These are phyloP conservation scores for Cyclotella sp. DNA, from an alignment of 108 stramenopile genomes.

Conservation along the genomic window DNA sequence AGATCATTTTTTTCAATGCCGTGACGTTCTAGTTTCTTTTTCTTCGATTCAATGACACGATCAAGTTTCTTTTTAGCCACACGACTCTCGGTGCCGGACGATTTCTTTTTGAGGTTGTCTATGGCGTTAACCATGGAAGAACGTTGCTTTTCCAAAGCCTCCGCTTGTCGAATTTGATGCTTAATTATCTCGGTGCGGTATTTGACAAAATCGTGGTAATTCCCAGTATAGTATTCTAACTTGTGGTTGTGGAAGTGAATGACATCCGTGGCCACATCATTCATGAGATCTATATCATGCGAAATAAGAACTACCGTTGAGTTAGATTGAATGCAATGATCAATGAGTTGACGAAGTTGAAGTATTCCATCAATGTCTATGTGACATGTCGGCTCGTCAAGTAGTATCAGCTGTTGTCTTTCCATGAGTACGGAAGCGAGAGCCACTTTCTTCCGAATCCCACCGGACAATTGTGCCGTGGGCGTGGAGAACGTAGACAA, in stretches of 20 bases:
- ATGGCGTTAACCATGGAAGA: conserved; percentile 60
- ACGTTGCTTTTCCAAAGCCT: conserved; percentile 71
- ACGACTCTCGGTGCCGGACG: conserved; percentile 43
- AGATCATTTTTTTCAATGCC: conserved; percentile 67
- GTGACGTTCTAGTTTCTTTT: conserved; percentile 78
- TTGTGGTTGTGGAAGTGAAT: conserved; percentile 82
- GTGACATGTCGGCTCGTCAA: conserved; percentile 86
- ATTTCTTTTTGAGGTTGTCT: conserved; percentile 76
- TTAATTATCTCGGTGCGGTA: conserved; percentile 64
- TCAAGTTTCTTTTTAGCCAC: conserved; percentile 60
- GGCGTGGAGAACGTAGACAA: conserved; percentile 35
- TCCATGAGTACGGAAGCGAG: conserved; percentile 63
- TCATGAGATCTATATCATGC: conserved; percentile 94
- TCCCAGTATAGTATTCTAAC: conserved; percentile 90
- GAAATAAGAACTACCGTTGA: conserved; percentile 91
- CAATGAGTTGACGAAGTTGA: conserved; percentile 74
- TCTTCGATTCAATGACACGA: conserved; percentile 53
- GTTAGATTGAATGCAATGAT: conserved; percentile 40
- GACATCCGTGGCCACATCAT: conserved; percentile 88
- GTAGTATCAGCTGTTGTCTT: conserved; percentile 54
- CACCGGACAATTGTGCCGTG: conserved; percentile 55
- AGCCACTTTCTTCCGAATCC: conserved; percentile 67
- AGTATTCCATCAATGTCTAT: conserved; percentile 89
- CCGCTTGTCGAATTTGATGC: conserved; percentile 56
- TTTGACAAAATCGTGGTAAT: conserved; percentile 81